Conservation (phyloP, 129 eudicot species). For the Flaveria trinervia region DNA sequence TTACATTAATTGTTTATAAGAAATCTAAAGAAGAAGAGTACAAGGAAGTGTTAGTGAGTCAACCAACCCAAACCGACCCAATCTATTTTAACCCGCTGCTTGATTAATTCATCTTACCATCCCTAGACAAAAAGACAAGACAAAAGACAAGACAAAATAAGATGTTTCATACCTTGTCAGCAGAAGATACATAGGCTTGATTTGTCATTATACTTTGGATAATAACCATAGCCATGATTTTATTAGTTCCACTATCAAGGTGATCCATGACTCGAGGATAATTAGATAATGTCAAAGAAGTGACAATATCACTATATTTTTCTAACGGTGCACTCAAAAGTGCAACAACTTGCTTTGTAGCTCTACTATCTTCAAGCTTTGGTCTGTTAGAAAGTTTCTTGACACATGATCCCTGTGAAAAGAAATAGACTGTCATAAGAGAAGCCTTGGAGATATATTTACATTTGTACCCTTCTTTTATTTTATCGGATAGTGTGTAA, state of each 20-base stretch:
- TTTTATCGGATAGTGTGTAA: no score
- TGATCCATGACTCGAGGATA: slow-evolving; percentile 98
- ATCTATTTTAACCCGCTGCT: neutral
- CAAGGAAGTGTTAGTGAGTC: neutral
- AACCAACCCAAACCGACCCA: neutral
- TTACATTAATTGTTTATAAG: neutral
- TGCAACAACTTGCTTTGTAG: slow-evolving; percentile 97
- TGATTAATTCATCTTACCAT: neutral
- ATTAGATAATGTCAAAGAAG: slow-evolving; percentile 93
- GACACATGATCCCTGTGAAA: slow-evolving; percentile 85
- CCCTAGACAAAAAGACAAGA: neutral
- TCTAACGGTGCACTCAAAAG: slow-evolving; percentile 97
- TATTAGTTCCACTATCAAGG: slow-evolving; percentile 91
- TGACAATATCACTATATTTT: slow-evolving; percentile 86
- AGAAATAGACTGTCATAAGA: slow-evolving; percentile 8
- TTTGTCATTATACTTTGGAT: slow-evolving; percentile 90
- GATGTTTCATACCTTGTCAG: slow-evolving; percentile 69
- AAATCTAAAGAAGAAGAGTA: neutral
- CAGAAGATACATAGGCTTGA: slow-evolving; percentile 72
- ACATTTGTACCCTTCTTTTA: no score
- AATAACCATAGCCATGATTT: slow-evolving; percentile 97
- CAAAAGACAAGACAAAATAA: neutral
- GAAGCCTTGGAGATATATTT: neutral
- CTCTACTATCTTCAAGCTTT: slow-evolving; percentile 89
- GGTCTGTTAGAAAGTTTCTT: slow-evolving; percentile 79